Conservation (phyloP, 345 rosid species). For the Aegle marmelos region DNA sequence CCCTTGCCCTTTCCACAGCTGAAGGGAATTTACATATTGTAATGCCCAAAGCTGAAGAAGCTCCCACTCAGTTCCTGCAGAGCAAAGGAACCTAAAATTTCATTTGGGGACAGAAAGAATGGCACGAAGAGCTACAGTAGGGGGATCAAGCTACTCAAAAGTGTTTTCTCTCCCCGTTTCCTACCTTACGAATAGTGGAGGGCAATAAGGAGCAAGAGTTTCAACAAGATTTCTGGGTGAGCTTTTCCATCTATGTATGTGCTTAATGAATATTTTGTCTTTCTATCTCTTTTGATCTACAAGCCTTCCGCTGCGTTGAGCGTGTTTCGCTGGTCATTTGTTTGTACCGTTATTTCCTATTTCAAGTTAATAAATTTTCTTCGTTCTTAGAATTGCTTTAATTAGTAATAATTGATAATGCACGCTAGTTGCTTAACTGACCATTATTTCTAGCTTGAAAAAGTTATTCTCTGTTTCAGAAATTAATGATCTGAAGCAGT, state of each 20-base stretch:
- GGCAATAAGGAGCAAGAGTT: not conserved
- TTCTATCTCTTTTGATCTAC: not conserved
- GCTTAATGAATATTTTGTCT: not conserved
- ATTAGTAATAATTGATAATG: too few species aligned
- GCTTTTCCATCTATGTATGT: not conserved
- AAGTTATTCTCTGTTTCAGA: too few species aligned
- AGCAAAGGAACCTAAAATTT: not conserved
- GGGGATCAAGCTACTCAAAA: not conserved
- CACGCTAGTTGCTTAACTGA: too few species aligned
- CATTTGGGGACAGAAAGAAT: accelerated
- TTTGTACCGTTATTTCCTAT: too few species aligned
- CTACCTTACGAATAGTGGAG: too few species aligned
- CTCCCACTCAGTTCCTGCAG: not conserved
- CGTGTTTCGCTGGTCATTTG: too few species aligned
- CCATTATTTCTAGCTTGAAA: too few species aligned
- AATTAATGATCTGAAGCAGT: too few species aligned
- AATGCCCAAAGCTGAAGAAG: not conserved
- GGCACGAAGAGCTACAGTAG: not conserved
- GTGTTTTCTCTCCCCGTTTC: not conserved
- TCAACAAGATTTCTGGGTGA: not conserved
- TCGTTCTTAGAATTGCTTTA: too few species aligned
- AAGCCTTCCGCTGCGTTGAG: too few species aligned
- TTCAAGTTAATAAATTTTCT: too few species aligned
- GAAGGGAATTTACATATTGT: accelerated
- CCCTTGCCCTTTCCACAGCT: not conserved